phyloP scores from a whole-genome alignment of 2,329 filamentous ascomycete species.

The Penicillium sp. region DNA sequence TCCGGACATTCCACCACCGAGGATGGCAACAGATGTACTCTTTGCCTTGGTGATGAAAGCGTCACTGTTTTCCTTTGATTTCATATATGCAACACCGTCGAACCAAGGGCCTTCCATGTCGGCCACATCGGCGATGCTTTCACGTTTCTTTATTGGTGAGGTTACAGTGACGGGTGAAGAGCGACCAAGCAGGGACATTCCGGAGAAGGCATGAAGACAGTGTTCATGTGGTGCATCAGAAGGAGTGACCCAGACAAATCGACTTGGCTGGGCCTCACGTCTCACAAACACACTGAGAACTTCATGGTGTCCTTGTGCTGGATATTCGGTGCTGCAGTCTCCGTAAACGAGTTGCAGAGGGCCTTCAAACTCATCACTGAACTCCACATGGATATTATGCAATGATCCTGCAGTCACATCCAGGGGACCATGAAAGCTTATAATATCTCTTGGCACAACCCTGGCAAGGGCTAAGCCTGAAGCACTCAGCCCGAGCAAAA shows the following conservation, averaged over 20 bases:
- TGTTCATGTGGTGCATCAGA: constrained; percentile 27
- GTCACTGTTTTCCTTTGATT: constrained; percentile 27
- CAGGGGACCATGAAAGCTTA: constrained; percentile 30
- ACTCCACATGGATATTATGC: constrained; percentile 53
- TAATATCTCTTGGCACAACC: not conserved
- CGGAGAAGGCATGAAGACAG: constrained; percentile 39
- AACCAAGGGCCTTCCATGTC: constrained; percentile 44
- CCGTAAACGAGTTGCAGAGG: constrained; percentile 49
- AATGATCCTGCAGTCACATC: constrained; percentile 42
- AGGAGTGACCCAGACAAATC: constrained; percentile 45
- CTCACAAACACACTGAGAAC: constrained; percentile 45
- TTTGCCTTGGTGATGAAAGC: constrained; percentile 33
- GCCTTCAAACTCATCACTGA: constrained; percentile 45
- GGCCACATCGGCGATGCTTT: constrained; percentile 34
- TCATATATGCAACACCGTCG: constrained; percentile 40
- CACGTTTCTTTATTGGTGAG: constrained; percentile 17
- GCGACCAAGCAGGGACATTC: constrained; percentile 18
- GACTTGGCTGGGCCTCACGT: constrained; percentile 40
- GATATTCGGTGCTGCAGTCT: constrained; percentile 39
- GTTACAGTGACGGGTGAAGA: constrained; percentile 23
- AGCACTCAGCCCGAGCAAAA: not conserved
- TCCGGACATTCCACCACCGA: constrained; percentile 41
- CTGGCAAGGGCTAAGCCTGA: not conserved
- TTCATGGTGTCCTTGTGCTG: constrained; percentile 44
- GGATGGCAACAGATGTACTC: constrained; percentile 33